Evolutionary conservation across 2,329 filamentous ascomycete genomes (phyloP).

Genomic region (Hymenoscyphus fructigenus): DNA sequence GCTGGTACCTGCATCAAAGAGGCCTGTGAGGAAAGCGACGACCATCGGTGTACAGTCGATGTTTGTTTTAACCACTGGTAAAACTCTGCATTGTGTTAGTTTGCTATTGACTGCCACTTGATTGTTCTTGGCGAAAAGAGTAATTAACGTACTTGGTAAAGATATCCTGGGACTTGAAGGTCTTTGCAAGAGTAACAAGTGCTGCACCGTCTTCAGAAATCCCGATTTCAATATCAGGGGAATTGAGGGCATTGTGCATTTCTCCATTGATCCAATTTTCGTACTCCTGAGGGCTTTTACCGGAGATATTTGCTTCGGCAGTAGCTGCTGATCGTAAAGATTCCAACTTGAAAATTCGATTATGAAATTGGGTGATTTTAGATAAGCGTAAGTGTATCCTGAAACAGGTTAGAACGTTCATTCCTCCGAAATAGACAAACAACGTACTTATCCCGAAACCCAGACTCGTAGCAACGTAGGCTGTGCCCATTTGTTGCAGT

Average conservation of each 20-base stretch:
- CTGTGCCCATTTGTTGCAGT: constrained; percentile 10
- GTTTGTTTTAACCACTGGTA: constrained; percentile 13
- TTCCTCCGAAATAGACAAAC: neutral
- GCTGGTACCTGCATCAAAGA: constrained; percentile 6
- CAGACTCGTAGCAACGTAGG: constrained; percentile 9
- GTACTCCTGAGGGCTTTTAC: constrained; percentile 5
- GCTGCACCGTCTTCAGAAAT: constrained; percentile 14
- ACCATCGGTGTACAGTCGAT: constrained; percentile 4
- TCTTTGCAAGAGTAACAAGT: constrained; percentile 10
- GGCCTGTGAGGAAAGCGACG: constrained; percentile 7
- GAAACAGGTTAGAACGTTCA: neutral
- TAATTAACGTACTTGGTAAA: constrained; percentile 17
- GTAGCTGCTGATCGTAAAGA: constrained; percentile 8
- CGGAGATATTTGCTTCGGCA: constrained; percentile 2
- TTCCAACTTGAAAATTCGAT: constrained; percentile 11
- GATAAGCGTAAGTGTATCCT: neutral
- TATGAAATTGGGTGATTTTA: constrained; percentile 4
- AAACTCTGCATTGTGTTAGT: neutral
- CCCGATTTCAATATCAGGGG: neutral
- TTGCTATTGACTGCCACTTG: neutral
- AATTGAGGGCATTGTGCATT: constrained; percentile 5
- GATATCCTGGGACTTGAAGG: constrained; percentile 11
- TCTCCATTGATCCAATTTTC: constrained; percentile 15
- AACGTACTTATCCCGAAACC: neutral
- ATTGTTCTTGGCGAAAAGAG: neutral